These are phyloP conservation scores for Fusarium sp. DNA, from an alignment of 2,329 filamentous ascomycete genomes.

Conservation along the genomic window DNA sequence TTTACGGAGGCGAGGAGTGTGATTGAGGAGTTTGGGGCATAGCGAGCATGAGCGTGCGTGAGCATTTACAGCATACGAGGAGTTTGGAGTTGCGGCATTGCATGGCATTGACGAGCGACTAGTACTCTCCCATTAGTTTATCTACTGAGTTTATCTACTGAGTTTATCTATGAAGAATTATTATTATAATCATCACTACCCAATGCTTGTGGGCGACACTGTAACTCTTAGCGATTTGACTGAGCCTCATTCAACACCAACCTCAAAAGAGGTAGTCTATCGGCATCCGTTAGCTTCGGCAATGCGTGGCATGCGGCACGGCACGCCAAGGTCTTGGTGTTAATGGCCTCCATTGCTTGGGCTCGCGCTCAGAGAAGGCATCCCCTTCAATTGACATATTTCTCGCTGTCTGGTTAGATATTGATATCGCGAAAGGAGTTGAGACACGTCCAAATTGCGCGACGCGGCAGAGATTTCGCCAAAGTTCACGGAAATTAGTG, in stretches of 20 bases:
- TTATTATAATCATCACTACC: neutral
- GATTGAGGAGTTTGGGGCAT: conserved; percentile 59
- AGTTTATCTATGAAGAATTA: neutral
- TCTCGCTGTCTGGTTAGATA: too few relatives aligned
- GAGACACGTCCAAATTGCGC: too few relatives aligned
- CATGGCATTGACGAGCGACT: neutral
- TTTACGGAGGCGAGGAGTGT: conserved; percentile 62
- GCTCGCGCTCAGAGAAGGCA: too few relatives aligned
- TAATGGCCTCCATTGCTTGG: too few relatives aligned
- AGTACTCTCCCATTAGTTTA: neutral
- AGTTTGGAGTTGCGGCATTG: neutral
- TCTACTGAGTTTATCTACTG: too few relatives aligned
- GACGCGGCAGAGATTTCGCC: too few relatives aligned
- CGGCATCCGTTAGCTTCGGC: neutral
- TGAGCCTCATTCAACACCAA: neutral
- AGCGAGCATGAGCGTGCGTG: neutral
- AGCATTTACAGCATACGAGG: neutral
- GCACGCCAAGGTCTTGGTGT: neutral
- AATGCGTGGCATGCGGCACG: neutral
- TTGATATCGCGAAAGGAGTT: neutral
- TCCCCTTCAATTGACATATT: too few relatives aligned
- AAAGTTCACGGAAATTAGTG: too few relatives aligned
- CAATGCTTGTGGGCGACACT: neutral
- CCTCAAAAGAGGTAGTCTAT: neutral
- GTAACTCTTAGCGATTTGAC: too few relatives aligned